Evolutionary conservation across 306 rosid genomes (phyloP).

Genomic region (Hippophae gyantsensis): DNA sequence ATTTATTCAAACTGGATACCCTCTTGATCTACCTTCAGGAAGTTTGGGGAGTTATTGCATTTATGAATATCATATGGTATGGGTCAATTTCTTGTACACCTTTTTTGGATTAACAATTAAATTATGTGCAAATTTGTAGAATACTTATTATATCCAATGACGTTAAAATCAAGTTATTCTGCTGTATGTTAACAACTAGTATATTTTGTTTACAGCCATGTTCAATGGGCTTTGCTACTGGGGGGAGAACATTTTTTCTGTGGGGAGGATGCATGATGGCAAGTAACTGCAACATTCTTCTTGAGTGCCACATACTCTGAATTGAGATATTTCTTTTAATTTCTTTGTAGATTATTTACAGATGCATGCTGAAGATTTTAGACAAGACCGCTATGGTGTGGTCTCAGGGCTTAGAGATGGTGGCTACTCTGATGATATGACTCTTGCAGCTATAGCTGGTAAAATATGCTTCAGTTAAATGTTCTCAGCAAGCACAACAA

Average conservation of each 20-base stretch:
- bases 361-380: slow-evolving; percentile 97
- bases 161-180: too few relatives aligned
- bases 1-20: slow-evolving; percentile 99
- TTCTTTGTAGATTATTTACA: slow-evolving; percentile 29
- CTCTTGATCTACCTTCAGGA: slow-evolving; percentile 97
- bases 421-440: slow-evolving; percentile 99
- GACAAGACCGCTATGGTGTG: slow-evolving; percentile 67
- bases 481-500: too few relatives aligned
- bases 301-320: neutral
- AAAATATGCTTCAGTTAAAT: slow-evolving; percentile 7
- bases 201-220: slow-evolving; percentile 61
- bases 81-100: slow-evolving; percentile 3
- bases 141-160: neutral
- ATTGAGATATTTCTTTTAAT: slow-evolving; percentile 17
- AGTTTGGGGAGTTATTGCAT: slow-evolving; percentile 98
- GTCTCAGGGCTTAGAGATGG: slow-evolving; percentile 77
- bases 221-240: slow-evolving; percentile 99
- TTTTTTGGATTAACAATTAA: neutral
- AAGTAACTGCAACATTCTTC: slow-evolving; percentile 33
- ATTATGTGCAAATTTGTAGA: neutral
- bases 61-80: slow-evolving; percentile 97
- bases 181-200: too few relatives aligned
- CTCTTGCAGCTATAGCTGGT: slow-evolving; percentile 96
- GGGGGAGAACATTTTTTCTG: slow-evolving; percentile 92
- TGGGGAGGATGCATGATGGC: slow-evolving; percentile 99